A percentile compares a stretch with the other conserved stretches of the same genome.
Conservation (phyloP, 257 asterid genomes). For the Ligustrum vulgare region DNA sequence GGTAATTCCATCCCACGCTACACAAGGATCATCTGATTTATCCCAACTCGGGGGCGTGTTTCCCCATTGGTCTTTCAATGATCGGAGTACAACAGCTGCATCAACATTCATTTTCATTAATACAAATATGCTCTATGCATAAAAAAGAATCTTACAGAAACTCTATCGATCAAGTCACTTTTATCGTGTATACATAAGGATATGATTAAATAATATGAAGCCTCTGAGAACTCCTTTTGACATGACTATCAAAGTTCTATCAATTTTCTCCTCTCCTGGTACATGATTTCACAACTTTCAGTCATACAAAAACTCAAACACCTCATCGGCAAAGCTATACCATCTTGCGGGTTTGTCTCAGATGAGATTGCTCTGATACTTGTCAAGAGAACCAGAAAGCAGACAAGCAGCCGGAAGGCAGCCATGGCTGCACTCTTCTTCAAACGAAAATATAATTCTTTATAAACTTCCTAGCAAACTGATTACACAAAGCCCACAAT, state of each 20-base stretch:
- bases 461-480: neutral
- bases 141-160: neutral
- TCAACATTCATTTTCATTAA: neutral
- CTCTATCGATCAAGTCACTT: neutral
- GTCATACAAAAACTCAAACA: neutral
- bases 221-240: neutral
- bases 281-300: neutral
- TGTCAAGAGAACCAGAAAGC: neutral
- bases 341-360: neutral
- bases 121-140: neutral
- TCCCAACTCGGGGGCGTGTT: conserved; percentile 80
- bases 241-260: neutral
- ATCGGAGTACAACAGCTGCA: conserved; percentile 81
- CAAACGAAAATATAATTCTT: neutral
- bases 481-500: neutral
- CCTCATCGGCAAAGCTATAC: neutral
- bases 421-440: neutral
- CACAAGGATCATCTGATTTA: conserved; percentile 76
- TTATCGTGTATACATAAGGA: neutral
- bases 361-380: neutral
- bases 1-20: conserved; percentile 77
- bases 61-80: conserved; percentile 77
- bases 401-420: neutral
- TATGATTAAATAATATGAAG: neutral
- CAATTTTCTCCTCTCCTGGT: neutral